Evolutionary conservation across 202 grass and related monocot genomes (phyloP).

Genomic region (Bolboschoenoplectus hybrid): DNA sequence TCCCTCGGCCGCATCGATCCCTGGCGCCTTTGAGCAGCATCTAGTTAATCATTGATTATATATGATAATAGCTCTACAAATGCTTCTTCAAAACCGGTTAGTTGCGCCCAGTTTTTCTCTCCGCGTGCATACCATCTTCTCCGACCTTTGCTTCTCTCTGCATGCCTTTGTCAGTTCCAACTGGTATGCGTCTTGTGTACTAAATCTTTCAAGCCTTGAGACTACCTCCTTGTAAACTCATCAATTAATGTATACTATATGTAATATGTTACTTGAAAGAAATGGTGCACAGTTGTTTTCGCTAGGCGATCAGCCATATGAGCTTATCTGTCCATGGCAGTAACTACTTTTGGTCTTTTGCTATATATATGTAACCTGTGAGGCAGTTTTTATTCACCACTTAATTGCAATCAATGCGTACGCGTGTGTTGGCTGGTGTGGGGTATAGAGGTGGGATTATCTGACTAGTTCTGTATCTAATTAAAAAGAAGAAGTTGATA

Average conservation of each 20-base stretch:
- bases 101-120: neutral
- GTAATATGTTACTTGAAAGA: too few relatives aligned
- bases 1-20: too few relatives aligned
- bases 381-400: neutral
- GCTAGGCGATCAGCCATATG: neutral
- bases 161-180: too few relatives aligned
- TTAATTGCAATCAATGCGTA: neutral
- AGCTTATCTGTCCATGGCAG: neutral
- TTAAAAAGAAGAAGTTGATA: too few relatives aligned
- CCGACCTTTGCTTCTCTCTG: too few relatives aligned
- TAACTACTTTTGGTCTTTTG: conserved; percentile 28
- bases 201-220: too few relatives aligned
- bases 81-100: neutral
- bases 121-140: neutral
- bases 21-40: too few relatives aligned
- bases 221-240: too few relatives aligned
- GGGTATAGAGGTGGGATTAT: neutral
- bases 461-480: too few relatives aligned
- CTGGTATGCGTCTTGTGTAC: too few relatives aligned
- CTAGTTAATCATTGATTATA: too few relatives aligned
- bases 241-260: too few relatives aligned
- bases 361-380: neutral
- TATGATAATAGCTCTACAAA: neutral
- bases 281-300: neutral
- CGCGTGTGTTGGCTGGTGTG: neutral